These are phyloP conservation scores for Maudiozyma bulderi DNA, from an alignment of 805 yeast species.

Conservation along the genomic window DNA sequence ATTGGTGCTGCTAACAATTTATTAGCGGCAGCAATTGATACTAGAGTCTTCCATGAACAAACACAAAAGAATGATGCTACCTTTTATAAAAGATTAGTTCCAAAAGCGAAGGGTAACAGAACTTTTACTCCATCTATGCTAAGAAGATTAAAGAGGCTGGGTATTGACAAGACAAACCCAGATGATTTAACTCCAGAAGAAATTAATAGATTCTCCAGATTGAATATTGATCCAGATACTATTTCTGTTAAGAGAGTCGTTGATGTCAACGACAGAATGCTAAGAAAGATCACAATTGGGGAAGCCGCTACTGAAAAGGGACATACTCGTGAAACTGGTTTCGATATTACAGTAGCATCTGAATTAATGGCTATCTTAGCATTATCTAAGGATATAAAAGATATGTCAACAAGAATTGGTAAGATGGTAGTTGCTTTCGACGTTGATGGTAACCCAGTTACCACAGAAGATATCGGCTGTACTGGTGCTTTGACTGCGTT, in stretches of 20 bases:
- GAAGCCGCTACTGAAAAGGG: slow-evolving; percentile 92
- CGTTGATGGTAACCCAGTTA: slow-evolving; percentile 65
- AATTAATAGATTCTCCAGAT: slow-evolving; percentile 61
- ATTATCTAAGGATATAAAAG: slow-evolving; percentile 63
- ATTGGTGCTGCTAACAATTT: slow-evolving; percentile 88
- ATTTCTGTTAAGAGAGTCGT: slow-evolving; percentile 90
- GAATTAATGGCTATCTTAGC: slow-evolving; percentile 96
- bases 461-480: slow-evolving; percentile 89
- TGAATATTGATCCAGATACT: slow-evolving; percentile 82
- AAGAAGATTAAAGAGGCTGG: slow-evolving; percentile 66
- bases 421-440: slow-evolving; percentile 82
- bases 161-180: slow-evolving; percentile 74
- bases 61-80: slow-evolving; percentile 73
- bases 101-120: slow-evolving; percentile 72
- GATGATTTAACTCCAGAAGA: slow-evolving; percentile 73
- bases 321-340: slow-evolving; percentile 75
- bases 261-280: slow-evolving; percentile 85
- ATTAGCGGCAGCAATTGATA: slow-evolving; percentile 92
- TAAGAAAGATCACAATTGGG: slow-evolving; percentile 83
- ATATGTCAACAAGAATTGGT: slow-evolving; percentile 83
- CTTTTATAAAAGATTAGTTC: slow-evolving; percentile 77
- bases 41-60: slow-evolving; percentile 90
- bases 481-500: slow-evolving; percentile 95
- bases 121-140: slow-evolving; percentile 71
- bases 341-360: slow-evolving; percentile 92